phyloP scores from a whole-genome alignment of 2,329 filamentous ascomycete genomes.

The Fusarium sp. region DNA sequence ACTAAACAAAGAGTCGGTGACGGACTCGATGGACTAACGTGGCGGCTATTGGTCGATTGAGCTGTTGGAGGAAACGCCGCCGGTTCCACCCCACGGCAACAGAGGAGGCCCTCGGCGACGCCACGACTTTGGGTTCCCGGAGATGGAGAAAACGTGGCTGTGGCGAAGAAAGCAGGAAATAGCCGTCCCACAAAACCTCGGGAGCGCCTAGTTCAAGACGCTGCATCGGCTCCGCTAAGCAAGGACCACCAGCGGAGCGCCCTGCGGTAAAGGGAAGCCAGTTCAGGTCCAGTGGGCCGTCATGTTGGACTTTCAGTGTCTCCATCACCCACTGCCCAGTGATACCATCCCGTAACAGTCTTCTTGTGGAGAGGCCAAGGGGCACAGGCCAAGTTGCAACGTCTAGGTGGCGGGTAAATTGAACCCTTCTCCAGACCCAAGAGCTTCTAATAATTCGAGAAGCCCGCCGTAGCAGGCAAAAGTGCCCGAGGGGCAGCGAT shows the following conservation, averaged over 20 bases:
- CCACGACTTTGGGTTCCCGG: constrained; percentile 23
- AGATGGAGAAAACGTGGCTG: constrained; percentile 42
- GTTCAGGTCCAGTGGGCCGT: constrained; percentile 13
- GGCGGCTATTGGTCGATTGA: background rate
- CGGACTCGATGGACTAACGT: background rate
- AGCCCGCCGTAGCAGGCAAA: constrained; percentile 11
- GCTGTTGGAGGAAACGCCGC: constrained; percentile 12
- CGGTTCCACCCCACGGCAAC: constrained; percentile 14
- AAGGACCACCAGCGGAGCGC: constrained; percentile 33
- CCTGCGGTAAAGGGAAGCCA: constrained; percentile 21
- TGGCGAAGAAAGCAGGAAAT: constrained; percentile 21
- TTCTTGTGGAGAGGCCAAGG: constrained; percentile 14
- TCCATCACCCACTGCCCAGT: background rate
- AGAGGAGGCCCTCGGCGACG: constrained; percentile 25
- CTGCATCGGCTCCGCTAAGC: constrained; percentile 4
- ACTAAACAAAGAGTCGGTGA: constrained; percentile 27
- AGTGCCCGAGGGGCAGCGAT: constrained; percentile 3
- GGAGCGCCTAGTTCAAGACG: constrained; percentile 24
- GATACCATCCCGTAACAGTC: background rate
- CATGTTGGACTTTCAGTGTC: background rate
- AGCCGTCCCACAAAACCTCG: constrained; percentile 19
- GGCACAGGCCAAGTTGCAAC: constrained; percentile 29
- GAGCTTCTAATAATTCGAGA: constrained; percentile 34
- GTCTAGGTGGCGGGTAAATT: constrained; percentile 16
- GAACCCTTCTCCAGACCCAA: constrained; percentile 15